These are phyloP conservation scores for Saccharomycopsis fibuligera DNA, from an alignment of 805 yeast genomes.

Conservation along the genomic window DNA sequence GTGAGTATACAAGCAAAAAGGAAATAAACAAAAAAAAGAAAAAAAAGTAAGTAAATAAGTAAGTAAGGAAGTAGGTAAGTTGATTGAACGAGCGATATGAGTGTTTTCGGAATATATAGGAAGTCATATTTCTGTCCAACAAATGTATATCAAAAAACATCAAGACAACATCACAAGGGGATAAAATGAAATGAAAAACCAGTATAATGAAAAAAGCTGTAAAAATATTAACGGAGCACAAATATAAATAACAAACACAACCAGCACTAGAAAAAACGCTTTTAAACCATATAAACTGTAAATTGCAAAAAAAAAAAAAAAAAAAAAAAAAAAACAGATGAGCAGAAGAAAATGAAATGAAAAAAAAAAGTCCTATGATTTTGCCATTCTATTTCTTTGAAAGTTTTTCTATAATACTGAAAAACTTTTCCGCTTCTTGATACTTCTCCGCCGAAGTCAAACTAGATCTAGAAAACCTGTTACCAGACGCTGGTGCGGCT, in stretches of 20 bases:
- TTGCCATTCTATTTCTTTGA: constrained; percentile 1
- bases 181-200: no score
- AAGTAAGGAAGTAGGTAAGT: no score
- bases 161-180: no score
- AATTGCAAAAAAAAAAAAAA: not conserved
- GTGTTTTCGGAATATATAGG: no score
- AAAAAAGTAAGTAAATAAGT: no score
- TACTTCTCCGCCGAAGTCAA: constrained; percentile 10
- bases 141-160: no score
- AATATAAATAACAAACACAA: no score
- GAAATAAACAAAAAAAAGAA: not conserved
- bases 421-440: constrained; percentile 16
- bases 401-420: constrained; percentile 12
- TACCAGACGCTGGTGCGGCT: not conserved
- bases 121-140: no score
- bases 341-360: not conserved
- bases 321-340: not conserved
- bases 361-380: not conserved
- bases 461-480: constrained; percentile 7
- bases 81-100: no score
- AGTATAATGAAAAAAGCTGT: no score
- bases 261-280: no score
- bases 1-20: not conserved
- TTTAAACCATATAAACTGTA: not conserved
- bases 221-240: no score